Evolutionary conservation across 2,329 filamentous ascomycete species (phyloP).

Genomic region (Aspergillus ochraceoroseus): DNA sequence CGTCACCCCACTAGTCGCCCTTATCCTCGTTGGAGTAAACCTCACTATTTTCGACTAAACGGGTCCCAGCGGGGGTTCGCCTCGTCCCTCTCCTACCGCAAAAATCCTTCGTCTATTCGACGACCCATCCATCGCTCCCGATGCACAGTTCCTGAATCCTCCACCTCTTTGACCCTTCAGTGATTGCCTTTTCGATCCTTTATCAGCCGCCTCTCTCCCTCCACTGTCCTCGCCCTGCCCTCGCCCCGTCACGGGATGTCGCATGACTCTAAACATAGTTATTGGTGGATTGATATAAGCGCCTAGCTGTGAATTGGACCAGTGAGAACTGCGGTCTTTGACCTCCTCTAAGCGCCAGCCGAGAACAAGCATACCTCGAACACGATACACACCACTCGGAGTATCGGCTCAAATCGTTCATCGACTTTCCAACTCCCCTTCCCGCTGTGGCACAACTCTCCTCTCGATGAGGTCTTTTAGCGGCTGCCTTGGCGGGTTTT

Average conservation of each 20-base stretch:
- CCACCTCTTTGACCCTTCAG: slow-evolving; percentile 4
- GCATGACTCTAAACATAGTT: slow-evolving; percentile 22
- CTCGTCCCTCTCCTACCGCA: slow-evolving; percentile 22
- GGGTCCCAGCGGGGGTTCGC: slow-evolving; percentile 18
- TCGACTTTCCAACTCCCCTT: slow-evolving; percentile 1
- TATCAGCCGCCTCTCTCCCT: slow-evolving; percentile 5
- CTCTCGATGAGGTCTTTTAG: slow-evolving; percentile 10
- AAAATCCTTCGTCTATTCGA: slow-evolving; percentile 12
- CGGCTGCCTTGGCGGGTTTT: neutral
- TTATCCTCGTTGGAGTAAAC: slow-evolving; percentile 7
- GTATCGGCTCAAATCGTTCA: neutral
- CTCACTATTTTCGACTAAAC: slow-evolving; percentile 7
- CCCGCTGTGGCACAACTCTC: slow-evolving; percentile 9
- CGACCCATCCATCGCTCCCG: slow-evolving; percentile 8
- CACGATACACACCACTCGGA: slow-evolving; percentile 3
- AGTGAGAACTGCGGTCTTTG: slow-evolving; percentile 23
- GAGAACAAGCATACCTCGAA: slow-evolving; percentile 8
- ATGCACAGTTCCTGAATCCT: slow-evolving; percentile 19
- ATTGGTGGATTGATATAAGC: slow-evolving; percentile 29
- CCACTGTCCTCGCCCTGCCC: slow-evolving; percentile 5
- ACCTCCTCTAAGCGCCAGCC: slow-evolving; percentile 33
- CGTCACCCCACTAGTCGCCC: slow-evolving; percentile 22
- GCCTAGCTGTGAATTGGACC: slow-evolving; percentile 25
- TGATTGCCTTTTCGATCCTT: slow-evolving; percentile 6
- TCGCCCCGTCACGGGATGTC: slow-evolving; percentile 25